phyloP scores from a whole-genome alignment of 2,329 filamentous ascomycete species.

The Aaosphaeria pasadenensis region DNA sequence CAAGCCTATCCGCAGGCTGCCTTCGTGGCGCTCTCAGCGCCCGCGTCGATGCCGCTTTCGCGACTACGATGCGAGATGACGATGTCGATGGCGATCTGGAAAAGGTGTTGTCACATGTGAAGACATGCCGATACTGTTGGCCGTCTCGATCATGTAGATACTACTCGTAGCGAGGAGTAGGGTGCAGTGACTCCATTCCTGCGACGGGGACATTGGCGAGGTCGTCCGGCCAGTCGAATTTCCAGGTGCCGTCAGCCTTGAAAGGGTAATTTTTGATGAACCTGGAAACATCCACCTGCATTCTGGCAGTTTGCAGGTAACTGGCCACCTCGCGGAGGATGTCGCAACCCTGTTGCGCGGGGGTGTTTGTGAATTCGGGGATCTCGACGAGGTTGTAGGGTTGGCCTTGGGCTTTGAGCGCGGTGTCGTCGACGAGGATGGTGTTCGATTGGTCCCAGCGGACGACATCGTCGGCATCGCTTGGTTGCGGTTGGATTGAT shows the following conservation, averaged over 20 bases:
- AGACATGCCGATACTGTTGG: no score
- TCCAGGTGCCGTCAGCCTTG: constrained; percentile 22
- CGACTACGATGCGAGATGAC: no score
- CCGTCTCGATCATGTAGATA: no score
- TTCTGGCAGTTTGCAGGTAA: constrained; percentile 52
- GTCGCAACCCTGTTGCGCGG: constrained; percentile 37
- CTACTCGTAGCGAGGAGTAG: no score
- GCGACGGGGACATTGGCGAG: neutral
- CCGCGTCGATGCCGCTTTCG: no score
- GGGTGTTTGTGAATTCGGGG: constrained; percentile 66
- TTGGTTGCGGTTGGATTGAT: constrained; percentile 43
- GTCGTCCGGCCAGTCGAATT: constrained; percentile 18
- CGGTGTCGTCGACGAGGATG: constrained; percentile 81
- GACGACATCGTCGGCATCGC: constrained; percentile 28
- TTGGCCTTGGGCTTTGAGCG: constrained; percentile 76
- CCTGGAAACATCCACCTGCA: constrained; percentile 59
- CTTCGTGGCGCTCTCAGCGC: no score
- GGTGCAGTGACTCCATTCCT: no score
- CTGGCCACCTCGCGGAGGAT: constrained; percentile 51
- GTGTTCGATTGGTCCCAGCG: constrained; percentile 83
- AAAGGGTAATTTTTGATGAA: constrained; percentile 50
- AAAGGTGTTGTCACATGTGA: no score
- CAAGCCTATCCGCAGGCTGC: no score
- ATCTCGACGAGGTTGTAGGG: constrained; percentile 80
- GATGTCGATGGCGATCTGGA: no score